These are phyloP conservation scores for Austroboletus niveus DNA, from an alignment of 1,284 basidiomycete genomes.

Conservation along the genomic window DNA sequence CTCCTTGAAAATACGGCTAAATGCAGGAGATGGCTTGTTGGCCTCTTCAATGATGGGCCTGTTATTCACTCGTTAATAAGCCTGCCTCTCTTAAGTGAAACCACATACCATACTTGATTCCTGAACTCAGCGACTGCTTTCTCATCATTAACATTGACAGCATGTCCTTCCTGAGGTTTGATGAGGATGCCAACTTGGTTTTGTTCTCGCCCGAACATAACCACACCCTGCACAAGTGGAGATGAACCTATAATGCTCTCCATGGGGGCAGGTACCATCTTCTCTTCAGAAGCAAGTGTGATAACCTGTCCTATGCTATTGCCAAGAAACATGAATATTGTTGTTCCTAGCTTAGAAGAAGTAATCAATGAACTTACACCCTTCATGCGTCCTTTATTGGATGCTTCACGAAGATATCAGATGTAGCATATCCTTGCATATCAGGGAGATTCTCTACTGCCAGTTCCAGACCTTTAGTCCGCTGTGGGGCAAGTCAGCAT, in stretches of 20 bases:
- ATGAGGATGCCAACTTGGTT: conserved; percentile 41
- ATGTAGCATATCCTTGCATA: conserved; percentile 28
- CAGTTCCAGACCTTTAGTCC: conserved; percentile 7
- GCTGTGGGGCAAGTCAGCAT: conserved; percentile 6
- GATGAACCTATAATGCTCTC: conserved; percentile 25
- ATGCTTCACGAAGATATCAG: conserved; percentile 31
- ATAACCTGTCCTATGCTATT: conserved; percentile 26
- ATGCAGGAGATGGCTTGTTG: conserved; percentile 25
- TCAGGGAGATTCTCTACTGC: conserved; percentile 32
- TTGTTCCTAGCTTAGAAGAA: not conserved
- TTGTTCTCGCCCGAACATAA: conserved; percentile 42
- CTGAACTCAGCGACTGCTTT: conserved; percentile 32
- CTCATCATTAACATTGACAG: conserved; percentile 30
- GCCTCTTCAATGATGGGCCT: conserved; percentile 30
- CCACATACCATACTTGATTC: conserved; percentile 38
- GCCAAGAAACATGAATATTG: not conserved
- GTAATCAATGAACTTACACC: conserved; percentile 14
- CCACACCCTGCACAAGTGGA: conserved; percentile 26
- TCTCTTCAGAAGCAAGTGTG: conserved; percentile 30
- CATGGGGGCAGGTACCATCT: conserved; percentile 32
- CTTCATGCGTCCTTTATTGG: conserved; percentile 30
- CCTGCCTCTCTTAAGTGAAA: not conserved
- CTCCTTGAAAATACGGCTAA: conserved; percentile 32
- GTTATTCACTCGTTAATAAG: not conserved
- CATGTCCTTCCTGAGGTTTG: conserved; percentile 28